A percentile compares a stretch with the other conserved stretches of the same genome.
phyloP scores from a whole-genome alignment of 495 filamentous ascomycete genomes.

The Xylaria venustula region DNA sequence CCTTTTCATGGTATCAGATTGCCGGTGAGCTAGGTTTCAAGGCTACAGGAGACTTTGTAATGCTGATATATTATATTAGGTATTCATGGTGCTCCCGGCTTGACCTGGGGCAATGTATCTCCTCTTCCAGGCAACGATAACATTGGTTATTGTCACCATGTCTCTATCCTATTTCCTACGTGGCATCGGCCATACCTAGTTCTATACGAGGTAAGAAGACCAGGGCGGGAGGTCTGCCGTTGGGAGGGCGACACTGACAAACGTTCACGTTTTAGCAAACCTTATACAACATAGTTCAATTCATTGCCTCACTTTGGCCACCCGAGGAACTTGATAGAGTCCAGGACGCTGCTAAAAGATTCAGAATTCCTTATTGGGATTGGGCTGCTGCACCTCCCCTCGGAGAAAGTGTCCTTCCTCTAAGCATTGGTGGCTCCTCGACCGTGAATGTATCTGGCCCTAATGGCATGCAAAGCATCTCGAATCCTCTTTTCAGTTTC shows the following conservation, averaged over 20 bases:
- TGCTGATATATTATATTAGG: slow-evolving; percentile 41
- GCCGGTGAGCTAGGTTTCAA: slow-evolving; percentile 39
- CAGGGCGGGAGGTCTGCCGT: neutral
- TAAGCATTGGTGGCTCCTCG: slow-evolving; percentile 42
- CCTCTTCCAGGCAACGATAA: slow-evolving; percentile 43
- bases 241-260: neutral
- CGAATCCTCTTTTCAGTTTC: slow-evolving; percentile 64
- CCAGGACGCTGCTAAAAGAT: slow-evolving; percentile 48
- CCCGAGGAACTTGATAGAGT: slow-evolving; percentile 44
- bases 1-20: slow-evolving; percentile 62
- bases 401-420: slow-evolving; percentile 47
- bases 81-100: slow-evolving; percentile 63
- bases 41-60: neutral
- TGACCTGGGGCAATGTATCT: slow-evolving; percentile 56
- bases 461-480: slow-evolving; percentile 51
- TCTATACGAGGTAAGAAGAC: slow-evolving; percentile 58
- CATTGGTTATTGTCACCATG: slow-evolving; percentile 65
- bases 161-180: slow-evolving; percentile 62
- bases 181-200: slow-evolving; percentile 74
- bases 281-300: slow-evolving; percentile 48
- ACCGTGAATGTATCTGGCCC: slow-evolving; percentile 52
- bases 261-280: slow-evolving; percentile 46
- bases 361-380: slow-evolving; percentile 68
- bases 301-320: slow-evolving; percentile 55
- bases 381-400: slow-evolving; percentile 57